Base-by-base conservation (phyloP, 306 rosid species). In the Cucumis melo region DNA sequence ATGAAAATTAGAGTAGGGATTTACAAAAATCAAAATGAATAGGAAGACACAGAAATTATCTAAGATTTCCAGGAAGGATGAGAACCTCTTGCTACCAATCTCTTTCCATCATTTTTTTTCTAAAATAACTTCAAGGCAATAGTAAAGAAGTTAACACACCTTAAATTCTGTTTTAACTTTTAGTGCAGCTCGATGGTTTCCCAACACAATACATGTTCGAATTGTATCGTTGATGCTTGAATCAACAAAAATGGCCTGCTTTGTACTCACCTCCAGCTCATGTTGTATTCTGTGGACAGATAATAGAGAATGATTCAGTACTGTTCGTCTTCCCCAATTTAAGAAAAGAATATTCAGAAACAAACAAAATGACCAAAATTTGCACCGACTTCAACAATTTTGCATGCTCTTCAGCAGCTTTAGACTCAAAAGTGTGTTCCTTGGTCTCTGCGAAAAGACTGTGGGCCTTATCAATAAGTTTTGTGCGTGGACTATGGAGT, bases 371-470 rank as follows among this genome's bases (percentile, higher is more conserved):
- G 29, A 44, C 36, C 6, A 46, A 46, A 76, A 59, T 16, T n/a
- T 58, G 34, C n/a, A 74, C 64, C 55, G 11, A 91, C 98, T 92
- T 91, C 74, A 94, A 79, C 79, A 94, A 82, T 79, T 87, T 94
- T 70, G 97, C 93, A 84, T 94, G 98, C 91, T 94, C 98, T 59
- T 91, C 98, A 57, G 98, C 97, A 77, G 96, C 97, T 84, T 94
- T 94, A 55, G 91, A 83, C 83, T 94, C 98, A 80, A 94, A 94
- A 48, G 81, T 60, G 70, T 90, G 96, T 78, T 93, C 98, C 90
- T 91, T 93, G 59, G 97, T 90, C 89, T 90, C 96, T 13, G 86
- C 82, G 53, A 94, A 91, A 66, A 94, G 96, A 82, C 65, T 83
- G 8, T 89, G 92, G 42, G 88, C 87, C 88, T 91, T 89, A 81